Percentiles rank a stretch among this genome's conserved stretches.
phyloP scores from a whole-genome alignment of 305 asterid species.

The Coffea humblotiana region DNA sequence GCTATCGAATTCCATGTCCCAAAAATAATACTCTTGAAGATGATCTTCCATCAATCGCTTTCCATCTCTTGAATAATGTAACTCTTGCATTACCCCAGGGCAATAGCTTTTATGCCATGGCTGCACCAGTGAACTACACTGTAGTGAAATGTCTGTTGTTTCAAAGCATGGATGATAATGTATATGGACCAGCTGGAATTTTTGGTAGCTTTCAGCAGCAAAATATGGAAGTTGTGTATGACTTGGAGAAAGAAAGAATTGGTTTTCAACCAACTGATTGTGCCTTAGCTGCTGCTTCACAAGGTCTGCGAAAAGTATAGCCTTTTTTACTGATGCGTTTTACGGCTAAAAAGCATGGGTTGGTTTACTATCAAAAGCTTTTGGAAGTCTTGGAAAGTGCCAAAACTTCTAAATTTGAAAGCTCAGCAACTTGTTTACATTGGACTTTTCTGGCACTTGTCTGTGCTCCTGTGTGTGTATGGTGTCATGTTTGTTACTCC shows the following conservation, averaged over 20 bases:
- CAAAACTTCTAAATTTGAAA: slow-evolving; percentile 2
- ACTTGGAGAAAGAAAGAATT: slow-evolving; percentile 64
- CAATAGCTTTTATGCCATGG: slow-evolving; percentile 61
- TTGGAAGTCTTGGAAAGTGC: slow-evolving; percentile 1
- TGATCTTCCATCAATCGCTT: slow-evolving; percentile 53
- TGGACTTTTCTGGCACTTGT: neutral
- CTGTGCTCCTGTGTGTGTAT: neutral
- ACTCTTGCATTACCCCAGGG: slow-evolving; percentile 55
- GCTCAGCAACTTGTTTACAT: neutral
- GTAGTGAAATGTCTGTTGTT: slow-evolving; percentile 63
- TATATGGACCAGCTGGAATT: slow-evolving; percentile 68
- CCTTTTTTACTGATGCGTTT: neutral
- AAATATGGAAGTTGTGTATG: slow-evolving; percentile 78
- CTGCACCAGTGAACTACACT: slow-evolving; percentile 49
- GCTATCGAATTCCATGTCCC: slow-evolving; percentile 49
- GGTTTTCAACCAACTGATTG: slow-evolving; percentile 70
- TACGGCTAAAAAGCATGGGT: too few species aligned
- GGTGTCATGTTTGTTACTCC: neutral
- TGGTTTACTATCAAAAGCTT: neutral
- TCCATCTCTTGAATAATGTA: slow-evolving; percentile 64
- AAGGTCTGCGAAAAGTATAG: slow-evolving; percentile 36
- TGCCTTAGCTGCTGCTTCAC: slow-evolving; percentile 46
- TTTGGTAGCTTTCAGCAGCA: slow-evolving; percentile 85
- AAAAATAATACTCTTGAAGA: slow-evolving; percentile 35
- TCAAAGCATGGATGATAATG: slow-evolving; percentile 58